Evolutionary conservation across 2,329 filamentous ascomycete genomes (phyloP).

Genomic region (Albifimbria verrucaria): DNA sequence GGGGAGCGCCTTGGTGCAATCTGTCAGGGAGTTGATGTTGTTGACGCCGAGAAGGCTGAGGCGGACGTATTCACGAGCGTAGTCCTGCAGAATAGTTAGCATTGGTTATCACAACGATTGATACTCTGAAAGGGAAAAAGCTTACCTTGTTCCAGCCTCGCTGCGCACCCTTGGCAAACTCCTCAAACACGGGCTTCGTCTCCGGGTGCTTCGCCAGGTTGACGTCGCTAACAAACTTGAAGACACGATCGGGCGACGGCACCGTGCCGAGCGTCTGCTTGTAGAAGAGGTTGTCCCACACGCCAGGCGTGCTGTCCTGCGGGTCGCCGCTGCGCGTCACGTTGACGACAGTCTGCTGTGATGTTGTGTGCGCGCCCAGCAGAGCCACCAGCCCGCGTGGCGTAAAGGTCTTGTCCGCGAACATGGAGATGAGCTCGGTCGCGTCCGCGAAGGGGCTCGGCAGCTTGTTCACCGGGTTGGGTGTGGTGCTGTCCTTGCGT

Average conservation of each 20-base stretch:
- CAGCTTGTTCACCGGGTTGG: constrained; percentile 37
- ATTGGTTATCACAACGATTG: background rate
- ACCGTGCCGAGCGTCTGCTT: constrained; percentile 30
- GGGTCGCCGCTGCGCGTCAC: constrained; percentile 35
- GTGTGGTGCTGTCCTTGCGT: constrained; percentile 39
- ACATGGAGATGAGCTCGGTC: constrained; percentile 45
- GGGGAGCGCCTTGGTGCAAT: constrained; percentile 50
- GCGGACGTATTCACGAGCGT: constrained; percentile 50
- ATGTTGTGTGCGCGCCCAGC: constrained; percentile 51
- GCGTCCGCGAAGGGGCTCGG: constrained; percentile 41
- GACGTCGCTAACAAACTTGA: constrained; percentile 39
- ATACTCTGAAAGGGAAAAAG: background rate
- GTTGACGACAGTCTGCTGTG: constrained; percentile 45
- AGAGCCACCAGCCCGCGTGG: constrained; percentile 49
- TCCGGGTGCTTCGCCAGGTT: constrained; percentile 32
- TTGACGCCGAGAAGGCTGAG: constrained; percentile 53
- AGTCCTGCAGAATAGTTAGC: constrained; percentile 36
- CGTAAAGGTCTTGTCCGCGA: constrained; percentile 50
- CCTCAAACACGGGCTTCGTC: constrained; percentile 32
- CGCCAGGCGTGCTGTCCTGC: constrained; percentile 49
- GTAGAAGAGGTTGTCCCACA: constrained; percentile 53
- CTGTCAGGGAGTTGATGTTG: constrained; percentile 52
- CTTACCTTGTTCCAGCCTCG: background rate
- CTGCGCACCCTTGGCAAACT: constrained; percentile 25
- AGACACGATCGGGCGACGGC: constrained; percentile 31